Base-by-base conservation (phyloP, 2,329 filamentous ascomycete genomes). In the Pestalotiopsis sp. region DNA sequence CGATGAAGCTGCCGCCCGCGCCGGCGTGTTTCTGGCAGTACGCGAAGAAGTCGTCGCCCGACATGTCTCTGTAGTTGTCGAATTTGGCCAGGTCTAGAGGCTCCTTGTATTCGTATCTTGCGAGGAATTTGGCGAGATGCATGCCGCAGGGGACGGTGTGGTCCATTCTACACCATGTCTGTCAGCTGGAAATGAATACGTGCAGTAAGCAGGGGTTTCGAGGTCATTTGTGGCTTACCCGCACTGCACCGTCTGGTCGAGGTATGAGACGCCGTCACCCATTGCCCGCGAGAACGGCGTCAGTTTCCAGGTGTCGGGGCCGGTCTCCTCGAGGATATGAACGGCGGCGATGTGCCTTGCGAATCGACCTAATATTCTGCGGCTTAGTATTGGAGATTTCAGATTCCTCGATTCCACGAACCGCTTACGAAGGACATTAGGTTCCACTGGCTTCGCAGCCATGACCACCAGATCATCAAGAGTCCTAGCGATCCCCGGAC, bases 231-330 rank as follows among this genome's bases (percentile, higher is more conserved):
- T 17, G 31, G n/a, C 27, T 4, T 31, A 55, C 71, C 70, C 70
- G 17, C 69, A 64, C 13, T 68, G 55, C 68, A 79, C 73, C 3
- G 70, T 71, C 63, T 75, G 73, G 14, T 72, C 72, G 62, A 74
- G 72, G 14, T 66, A 71, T 45, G 72, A 76, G 38, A 72, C 72
- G 5, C 72, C 66, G 58, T 76, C 71, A 3, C 74, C 74, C 25
- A 78, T 68, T 1, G 74, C 70, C 9, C 74, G 72, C 2, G 75
- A 76, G 62, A 76, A 72, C 2, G 63, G 64, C 7, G 76, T 78
- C 25, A 74, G 68, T 13, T 73, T 72, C 39, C 74, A 78, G 23
- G 71, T 68, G 55, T 78, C 75, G 64, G 73, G 60, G 6, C 67
- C 71, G 3, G 71, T 67, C 70, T 79, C 75, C 23, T 71, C 65